These are phyloP conservation scores for Comarum palustre DNA, from an alignment of 306 rosid genomes.

Conservation along the genomic window DNA sequence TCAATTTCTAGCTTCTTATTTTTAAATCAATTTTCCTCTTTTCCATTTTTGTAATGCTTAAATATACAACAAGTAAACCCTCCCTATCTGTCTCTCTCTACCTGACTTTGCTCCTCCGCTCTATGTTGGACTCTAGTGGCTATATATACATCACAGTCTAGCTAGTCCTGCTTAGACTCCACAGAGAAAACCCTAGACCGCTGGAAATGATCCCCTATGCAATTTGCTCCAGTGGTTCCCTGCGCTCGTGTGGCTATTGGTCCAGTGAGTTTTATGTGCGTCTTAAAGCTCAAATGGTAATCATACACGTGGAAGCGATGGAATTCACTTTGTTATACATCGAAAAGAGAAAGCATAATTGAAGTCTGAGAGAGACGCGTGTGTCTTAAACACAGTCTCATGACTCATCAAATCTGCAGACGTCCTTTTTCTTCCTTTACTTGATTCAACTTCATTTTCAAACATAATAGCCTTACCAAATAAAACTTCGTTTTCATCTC, in stretches of 20 bases:
- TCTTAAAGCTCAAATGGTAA: not conserved
- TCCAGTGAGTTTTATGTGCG: not conserved
- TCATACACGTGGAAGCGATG: not conserved
- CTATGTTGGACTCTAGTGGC: conserved; percentile 21
- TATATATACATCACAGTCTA: conserved; percentile 2
- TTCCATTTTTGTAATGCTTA: not conserved
- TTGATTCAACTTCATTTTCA: not conserved
- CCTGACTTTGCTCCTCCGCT: conserved; percentile 15
- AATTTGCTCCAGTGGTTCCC: not conserved
- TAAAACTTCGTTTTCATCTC: not conserved
- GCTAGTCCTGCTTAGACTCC: not conserved
- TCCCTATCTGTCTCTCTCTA: not conserved
- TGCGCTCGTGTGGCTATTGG: conserved; percentile 5
- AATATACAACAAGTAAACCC: not conserved
- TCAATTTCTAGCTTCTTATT: too few species aligned
- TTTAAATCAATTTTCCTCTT: not conserved
- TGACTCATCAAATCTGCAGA: conserved; percentile 19
- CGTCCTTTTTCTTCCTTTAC: not conserved
- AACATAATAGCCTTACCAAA: not conserved
- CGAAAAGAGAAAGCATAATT: not conserved
- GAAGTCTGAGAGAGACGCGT: not conserved
- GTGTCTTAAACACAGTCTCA: not conserved
- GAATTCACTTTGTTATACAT: not conserved
- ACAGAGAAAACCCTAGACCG: conserved; percentile 9
- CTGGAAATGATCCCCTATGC: not conserved